Percentiles rank a stretch among this genome's conserved stretches.
phyloP scores from a whole-genome alignment of 164 flowering plant genomes.

The Magnolia changhungtana region DNA sequence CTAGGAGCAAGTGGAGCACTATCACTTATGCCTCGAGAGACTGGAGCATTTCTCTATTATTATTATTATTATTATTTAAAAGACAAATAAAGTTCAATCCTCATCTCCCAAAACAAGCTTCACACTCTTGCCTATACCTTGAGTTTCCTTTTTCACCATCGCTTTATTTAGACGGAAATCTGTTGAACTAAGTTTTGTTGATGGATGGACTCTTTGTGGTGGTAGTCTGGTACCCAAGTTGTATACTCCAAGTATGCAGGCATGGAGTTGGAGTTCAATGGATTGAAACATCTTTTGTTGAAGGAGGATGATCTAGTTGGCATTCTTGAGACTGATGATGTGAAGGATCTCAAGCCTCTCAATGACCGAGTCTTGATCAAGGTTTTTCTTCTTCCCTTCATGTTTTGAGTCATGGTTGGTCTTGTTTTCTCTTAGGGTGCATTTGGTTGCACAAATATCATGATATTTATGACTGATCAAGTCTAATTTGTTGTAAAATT shows the following conservation, averaged over 20 bases:
- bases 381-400: conserved; percentile 24
- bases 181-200: neutral
- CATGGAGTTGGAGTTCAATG: conserved; percentile 81
- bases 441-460: too few species aligned
- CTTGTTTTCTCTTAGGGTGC: too few species aligned
- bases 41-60: too few species aligned
- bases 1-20: too few species aligned
- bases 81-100: too few species aligned
- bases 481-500: too few species aligned
- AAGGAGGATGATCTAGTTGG: conserved; percentile 97
- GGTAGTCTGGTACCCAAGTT: conserved; percentile 66
- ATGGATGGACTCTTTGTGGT: conserved; percentile 4
- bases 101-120: too few species aligned
- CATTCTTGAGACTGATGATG: conserved; percentile 82
- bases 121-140: too few species aligned
- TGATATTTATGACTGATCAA: too few species aligned
- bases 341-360: conserved; percentile 82
- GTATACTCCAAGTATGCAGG: conserved; percentile 96
- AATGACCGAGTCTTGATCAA: conserved; percentile 82
- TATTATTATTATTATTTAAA: too few species aligned
- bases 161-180: neutral
- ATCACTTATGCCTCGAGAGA: too few species aligned
- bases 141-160: too few species aligned
- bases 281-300: conserved; percentile 66
- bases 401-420: neutral